A percentile compares a stretch with the other conserved stretches of the same genome.
Conservation (phyloP, 768 basidiomycete genomes). For the Boletus edulis region DNA sequence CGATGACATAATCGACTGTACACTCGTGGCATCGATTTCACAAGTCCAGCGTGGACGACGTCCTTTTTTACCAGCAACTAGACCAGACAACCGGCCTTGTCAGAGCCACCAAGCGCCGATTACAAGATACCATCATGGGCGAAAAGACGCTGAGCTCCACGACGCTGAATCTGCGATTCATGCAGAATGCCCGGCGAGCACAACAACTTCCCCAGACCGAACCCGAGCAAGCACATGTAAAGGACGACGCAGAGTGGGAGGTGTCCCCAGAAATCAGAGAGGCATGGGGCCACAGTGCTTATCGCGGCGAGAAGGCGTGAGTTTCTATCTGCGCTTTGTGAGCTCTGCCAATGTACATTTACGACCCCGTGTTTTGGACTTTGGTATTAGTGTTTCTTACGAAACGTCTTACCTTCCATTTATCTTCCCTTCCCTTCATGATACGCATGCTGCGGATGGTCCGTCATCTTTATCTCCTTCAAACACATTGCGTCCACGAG, state of each 20-base stretch:
- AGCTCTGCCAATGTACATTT: constrained; percentile 19
- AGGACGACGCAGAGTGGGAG: constrained; percentile 68
- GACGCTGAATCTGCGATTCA: constrained; percentile 65
- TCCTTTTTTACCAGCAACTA: not conserved
- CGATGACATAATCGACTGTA: constrained; percentile 16
- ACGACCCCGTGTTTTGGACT: constrained; percentile 9
- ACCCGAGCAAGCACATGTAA: constrained; percentile 50
- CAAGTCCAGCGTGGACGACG: too few species aligned
- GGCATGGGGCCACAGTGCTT: constrained; percentile 43
- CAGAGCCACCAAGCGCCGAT: too few species aligned
- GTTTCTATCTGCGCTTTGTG: constrained; percentile 10
- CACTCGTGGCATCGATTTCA: too few species aligned
- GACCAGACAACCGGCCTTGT: too few species aligned
- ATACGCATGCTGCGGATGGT: constrained; percentile 21
- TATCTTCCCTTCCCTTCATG: constrained; percentile 44
- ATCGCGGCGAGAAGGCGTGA: constrained; percentile 29
- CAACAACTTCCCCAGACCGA: constrained; percentile 51
- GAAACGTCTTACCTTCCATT: constrained; percentile 69
- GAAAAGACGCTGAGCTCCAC: constrained; percentile 59
- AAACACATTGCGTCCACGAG: constrained; percentile 35
- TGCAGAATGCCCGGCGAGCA: constrained; percentile 66
- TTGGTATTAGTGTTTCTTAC: constrained; percentile 38
- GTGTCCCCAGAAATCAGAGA: constrained; percentile 50
- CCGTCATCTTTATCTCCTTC: constrained; percentile 21
- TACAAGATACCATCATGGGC: constrained; percentile 7